Base-by-base conservation (phyloP, 2,329 filamentous ascomycete genomes). In the Blastomyces percursus region DNA sequence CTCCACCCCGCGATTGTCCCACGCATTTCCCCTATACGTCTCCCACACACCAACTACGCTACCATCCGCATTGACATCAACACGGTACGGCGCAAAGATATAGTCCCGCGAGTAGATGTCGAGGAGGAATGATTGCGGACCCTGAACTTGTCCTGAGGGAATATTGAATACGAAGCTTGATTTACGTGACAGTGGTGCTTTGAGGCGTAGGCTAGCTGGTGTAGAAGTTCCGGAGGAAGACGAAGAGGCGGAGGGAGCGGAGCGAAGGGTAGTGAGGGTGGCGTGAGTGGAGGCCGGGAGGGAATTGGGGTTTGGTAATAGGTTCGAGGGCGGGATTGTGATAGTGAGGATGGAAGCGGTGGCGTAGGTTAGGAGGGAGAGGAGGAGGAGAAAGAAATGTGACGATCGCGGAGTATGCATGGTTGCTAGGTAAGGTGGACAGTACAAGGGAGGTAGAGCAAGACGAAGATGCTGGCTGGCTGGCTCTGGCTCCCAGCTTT, bases 11-110 rank as follows among this genome's bases (percentile, higher is more conserved):
- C 86, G 88, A 73, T 96, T 95, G 21, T 81, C 85, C 91, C 93
- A 96, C 68, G 94, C 89, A 70, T 96, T 93, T 0, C 91, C 91
- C 57, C 91, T 81, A 73, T 87, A 96, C 32, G 91, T 96, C 79
- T 93, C 89, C 87, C 89, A 94, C 35, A 86, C 86, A 51, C 81
- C 77, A 2, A 91, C 79, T 56, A 81, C 74, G 48, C 79, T 75
- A 63, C 75, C 74, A 67, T 77, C 73, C 27, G 75, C 72, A 46
- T 76, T 74, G 60, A 74, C 65, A 71, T 97, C 94, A 38, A 97
- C 83, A 54, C 93, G 82, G 73, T 95, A 79, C 12, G 91, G 89
- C 68, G 85, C 83, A 73, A 96, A 97, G 61, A 81, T 81, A 74
- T 88, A 85, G 62, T 89, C 88, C 35, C 83, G 78, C 72, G 86